Percentiles rank a stretch among this genome's conserved stretches.
phyloP scores from a whole-genome alignment of 441 rosid genomes.

The Croton setiger region DNA sequence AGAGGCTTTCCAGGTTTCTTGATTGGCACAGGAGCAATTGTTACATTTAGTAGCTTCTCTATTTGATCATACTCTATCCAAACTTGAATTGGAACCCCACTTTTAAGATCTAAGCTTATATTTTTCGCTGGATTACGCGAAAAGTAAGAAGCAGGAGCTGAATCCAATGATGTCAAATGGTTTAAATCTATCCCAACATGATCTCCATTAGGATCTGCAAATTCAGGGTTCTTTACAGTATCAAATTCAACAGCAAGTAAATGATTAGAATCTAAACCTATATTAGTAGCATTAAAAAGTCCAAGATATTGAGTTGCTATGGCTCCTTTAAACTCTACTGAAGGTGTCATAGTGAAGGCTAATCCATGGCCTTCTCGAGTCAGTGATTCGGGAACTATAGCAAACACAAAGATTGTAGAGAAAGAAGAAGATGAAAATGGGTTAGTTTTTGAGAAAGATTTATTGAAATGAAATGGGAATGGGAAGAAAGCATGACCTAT shows the following conservation, averaged over 20 bases:
- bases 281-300: constrained; percentile 35
- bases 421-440: constrained; percentile 33
- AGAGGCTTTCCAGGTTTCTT: constrained; percentile 44
- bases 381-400: constrained; percentile 34
- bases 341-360: constrained; percentile 51
- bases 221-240: constrained; percentile 29
- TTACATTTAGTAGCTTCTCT: constrained; percentile 36
- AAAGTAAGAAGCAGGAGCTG: constrained; percentile 42
- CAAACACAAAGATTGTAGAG: constrained; percentile 52
- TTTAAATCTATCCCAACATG: constrained; percentile 65
- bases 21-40: constrained; percentile 39
- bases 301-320: constrained; percentile 38
- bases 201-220: constrained; percentile 35
- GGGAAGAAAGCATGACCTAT: constrained; percentile 54
- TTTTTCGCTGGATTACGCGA: constrained; percentile 21
- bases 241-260: constrained; percentile 58
- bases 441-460: no score
- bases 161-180: constrained; percentile 30
- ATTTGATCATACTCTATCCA: constrained; percentile 52
- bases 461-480: constrained; percentile 28
- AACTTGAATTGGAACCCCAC: constrained; percentile 42
- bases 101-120: constrained; percentile 31
- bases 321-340: constrained; percentile 32
- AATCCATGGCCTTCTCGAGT: constrained; percentile 48
- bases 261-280: constrained; percentile 35